Conservation (phyloP, 2,329 filamentous ascomycete species). For the Verticillium nubilum region DNA sequence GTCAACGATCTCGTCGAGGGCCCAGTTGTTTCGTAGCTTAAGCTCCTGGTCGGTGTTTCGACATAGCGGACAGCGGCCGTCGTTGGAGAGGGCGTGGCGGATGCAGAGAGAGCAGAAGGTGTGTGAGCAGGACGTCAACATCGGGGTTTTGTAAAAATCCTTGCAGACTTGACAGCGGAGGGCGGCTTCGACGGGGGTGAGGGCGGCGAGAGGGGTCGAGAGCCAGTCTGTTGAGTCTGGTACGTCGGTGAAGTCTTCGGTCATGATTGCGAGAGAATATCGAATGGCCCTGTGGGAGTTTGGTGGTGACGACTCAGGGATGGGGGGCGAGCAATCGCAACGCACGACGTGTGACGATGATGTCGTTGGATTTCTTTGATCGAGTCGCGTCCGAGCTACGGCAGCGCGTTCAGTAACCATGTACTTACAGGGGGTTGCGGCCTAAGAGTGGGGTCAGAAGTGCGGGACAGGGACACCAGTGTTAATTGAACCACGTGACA, state of each 20-base stretch:
- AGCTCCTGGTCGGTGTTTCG: constrained; percentile 74
- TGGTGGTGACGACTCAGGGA: background rate
- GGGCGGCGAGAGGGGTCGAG: constrained; percentile 57
- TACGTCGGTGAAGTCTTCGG: constrained; percentile 38
- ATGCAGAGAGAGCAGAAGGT: constrained; percentile 98
- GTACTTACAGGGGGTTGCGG: background rate
- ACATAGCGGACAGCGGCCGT: constrained; percentile 86
- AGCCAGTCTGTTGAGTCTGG: constrained; percentile 85
- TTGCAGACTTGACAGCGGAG: constrained; percentile 97
- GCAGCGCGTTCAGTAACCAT: background rate
- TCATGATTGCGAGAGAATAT: constrained; percentile 16
- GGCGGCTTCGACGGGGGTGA: constrained; percentile 72
- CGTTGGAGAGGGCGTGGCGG: constrained; percentile 72
- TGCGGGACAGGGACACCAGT: background rate
- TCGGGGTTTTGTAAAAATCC: constrained; percentile 90
- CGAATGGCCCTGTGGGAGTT: background rate
- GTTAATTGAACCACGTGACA: constrained; percentile 25
- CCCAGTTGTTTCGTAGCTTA: constrained; percentile 79
- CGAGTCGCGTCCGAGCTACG: background rate
- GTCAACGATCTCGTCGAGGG: constrained; percentile 77
- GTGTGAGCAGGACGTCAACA: constrained; percentile 91
- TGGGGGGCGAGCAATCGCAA: background rate
- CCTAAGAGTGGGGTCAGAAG: background rate
- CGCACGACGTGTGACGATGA: background rate
- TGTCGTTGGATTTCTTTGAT: background rate